These are phyloP conservation scores for Euphrasia arctica DNA, from an alignment of 305 asterid genomes.

Conservation along the genomic window DNA sequence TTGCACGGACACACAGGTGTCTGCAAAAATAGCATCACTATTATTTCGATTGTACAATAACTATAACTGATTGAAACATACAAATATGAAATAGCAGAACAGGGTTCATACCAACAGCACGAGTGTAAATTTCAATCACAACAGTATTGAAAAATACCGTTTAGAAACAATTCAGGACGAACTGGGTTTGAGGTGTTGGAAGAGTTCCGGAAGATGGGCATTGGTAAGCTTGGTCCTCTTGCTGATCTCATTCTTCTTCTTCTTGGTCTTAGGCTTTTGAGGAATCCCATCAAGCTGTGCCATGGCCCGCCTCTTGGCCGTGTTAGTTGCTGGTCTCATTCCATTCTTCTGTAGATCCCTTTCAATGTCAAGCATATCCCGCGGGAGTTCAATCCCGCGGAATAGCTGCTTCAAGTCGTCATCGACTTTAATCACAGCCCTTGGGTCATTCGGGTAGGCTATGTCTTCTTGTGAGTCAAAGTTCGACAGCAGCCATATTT, in stretches of 20 bases:
- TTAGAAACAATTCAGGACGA: constrained; percentile 17
- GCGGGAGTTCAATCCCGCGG: constrained; percentile 75
- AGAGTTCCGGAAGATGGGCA: constrained; percentile 87
- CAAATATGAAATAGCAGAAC: too few relatives aligned
- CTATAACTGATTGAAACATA: background rate
- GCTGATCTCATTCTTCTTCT: constrained; percentile 86
- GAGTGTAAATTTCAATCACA: background rate
- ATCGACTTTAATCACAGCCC: constrained; percentile 64
- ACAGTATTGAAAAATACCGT: background rate
- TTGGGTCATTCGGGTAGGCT: constrained; percentile 87
- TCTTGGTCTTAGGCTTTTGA: constrained; percentile 69
- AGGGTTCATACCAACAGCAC: too few relatives aligned
- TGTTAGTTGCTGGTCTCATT: constrained; percentile 86
- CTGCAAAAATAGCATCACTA: background rate
- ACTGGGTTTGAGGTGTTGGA: constrained; percentile 49
- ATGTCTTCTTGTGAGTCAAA: constrained; percentile 89
- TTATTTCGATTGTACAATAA: background rate
- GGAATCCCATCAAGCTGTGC: constrained; percentile 70
- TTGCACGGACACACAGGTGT: background rate
- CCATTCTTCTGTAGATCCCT: constrained; percentile 85
- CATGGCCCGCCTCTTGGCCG: constrained; percentile 80
- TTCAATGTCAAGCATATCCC: constrained; percentile 80
- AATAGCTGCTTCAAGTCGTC: constrained; percentile 69
- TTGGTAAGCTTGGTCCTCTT: constrained; percentile 97
- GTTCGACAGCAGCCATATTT: constrained; percentile 83